Conservation (phyloP, 2,329 filamentous ascomycete genomes). For the Colletotrichum orchidophilum region DNA sequence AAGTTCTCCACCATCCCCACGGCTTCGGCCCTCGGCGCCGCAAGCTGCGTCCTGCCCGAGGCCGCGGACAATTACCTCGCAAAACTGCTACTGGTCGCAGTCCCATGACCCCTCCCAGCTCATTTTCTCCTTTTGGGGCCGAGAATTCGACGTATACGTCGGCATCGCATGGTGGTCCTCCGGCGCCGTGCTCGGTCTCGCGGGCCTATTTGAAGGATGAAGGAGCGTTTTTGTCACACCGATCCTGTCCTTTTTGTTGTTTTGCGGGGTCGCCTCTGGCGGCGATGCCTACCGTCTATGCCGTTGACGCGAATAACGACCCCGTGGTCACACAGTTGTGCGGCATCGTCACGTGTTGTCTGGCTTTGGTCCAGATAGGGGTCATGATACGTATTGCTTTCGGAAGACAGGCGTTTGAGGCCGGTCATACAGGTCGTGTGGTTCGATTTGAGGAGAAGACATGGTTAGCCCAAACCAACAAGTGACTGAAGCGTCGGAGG, state of each 20-base stretch:
- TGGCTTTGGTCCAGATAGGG: not conserved
- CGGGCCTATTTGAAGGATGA: not conserved
- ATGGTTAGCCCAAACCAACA: not conserved
- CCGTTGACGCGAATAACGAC: not conserved
- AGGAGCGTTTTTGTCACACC: not conserved
- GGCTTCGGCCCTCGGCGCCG: not conserved
- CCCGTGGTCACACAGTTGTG: not conserved
- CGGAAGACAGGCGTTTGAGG: not conserved
- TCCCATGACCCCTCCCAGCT: not conserved
- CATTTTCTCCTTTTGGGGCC: constrained; percentile 3
- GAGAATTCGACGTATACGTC: constrained; percentile 10
- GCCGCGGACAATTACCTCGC: constrained; percentile 4
- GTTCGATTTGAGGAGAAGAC: not conserved
- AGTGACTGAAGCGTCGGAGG: not conserved
- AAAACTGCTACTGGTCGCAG: constrained; percentile 8
- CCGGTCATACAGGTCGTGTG: not conserved
- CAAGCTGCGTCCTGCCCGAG: not conserved
- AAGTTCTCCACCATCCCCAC: not conserved
- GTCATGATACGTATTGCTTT: not conserved
- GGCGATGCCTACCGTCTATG: constrained; percentile 10
- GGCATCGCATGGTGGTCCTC: constrained; percentile 22
- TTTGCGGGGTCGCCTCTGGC: not conserved
- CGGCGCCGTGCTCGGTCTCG: constrained; percentile 3
- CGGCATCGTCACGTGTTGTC: not conserved
- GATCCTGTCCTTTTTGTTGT: constrained; percentile 3